Evolutionary conservation across 106 monocot genomes (phyloP), one percentile per base, ranked within the genome.

Genomic region (Dioscorea zingiberensis): DNA sequence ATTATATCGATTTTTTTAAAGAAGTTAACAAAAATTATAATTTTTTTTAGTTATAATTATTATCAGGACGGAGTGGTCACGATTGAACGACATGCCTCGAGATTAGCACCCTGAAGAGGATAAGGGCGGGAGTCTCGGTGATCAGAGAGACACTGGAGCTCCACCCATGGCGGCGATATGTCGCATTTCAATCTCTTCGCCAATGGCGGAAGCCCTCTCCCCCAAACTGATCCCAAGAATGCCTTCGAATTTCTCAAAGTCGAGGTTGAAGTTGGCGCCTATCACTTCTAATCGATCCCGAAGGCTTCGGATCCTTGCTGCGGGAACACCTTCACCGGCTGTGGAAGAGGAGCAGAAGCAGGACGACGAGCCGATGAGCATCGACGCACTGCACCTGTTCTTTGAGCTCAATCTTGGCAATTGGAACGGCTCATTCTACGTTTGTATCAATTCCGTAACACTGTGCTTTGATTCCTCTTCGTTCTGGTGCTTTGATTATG

Each of bases 391-490:
- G 72, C 71, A 58, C 18, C 76, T 58, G 25, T 97, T 97, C 70
- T 59, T 97, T 28, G 67, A 81, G 12, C 63, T 88, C 65, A 91
- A 83, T 69, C 21, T 77, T 16, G 95, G 95, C 4, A 88, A 88
- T 29, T 97, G 95, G 95, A 83, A 78, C 53, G 95, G 95, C 1
- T 77, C 78, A 25, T 85, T 91, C 73, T 91, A 97, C 61, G 95
- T 91, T 27, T 73, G 85, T 62, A 8, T 13, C 57, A 15, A 51
- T 51, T 18, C 18, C 13, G 19, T 51, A 3, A 44, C 15, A n/a
- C 19, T 32, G 15, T 24, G 17, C 44, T 22, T 9, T 46, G 21
- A 65, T 28, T 64, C 28, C 47, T 18, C 4, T 73, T 30, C 69
- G 25, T 56, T 60, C 15, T 61, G 44, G 25, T 67, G 19, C 45